Evolutionary conservation across 495 filamentous ascomycete species (phyloP), one percentile per base, ranked within the genome.

Genomic region (Tetracladium setigerum): DNA sequence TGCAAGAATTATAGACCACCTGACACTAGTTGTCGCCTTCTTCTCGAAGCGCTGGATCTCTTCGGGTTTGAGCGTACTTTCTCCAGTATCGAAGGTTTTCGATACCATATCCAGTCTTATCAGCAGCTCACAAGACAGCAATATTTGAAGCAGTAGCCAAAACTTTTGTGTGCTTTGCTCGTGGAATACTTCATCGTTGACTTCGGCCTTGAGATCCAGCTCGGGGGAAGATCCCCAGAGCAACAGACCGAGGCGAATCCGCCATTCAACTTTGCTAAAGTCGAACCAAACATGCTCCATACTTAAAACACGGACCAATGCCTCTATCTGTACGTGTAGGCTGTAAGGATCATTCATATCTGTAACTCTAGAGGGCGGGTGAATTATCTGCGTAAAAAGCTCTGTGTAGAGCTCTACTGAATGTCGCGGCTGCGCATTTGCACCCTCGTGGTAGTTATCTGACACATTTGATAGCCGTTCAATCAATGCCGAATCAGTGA

Each of bases 1-100:
- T 30, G 84, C 86, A 30, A 88, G 72, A 14, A 89, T 65, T 27
- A 95, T 61, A 52, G 89, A 87, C 87, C 87, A 95, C 53, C 83
- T 79, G 12, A 89, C 77, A 50, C 85, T 85, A 13, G 69, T 66
- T 24, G 77, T 83, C 16, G 80, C 76, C 30, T 47, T 34, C 37
- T 60, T 43, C 16, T 84, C 78, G 41, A 88, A 86, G 10, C 72
- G 68, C 22, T 71, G 66, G 19, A 83, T 69, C 49, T 89, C 83
- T 12, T 78, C 70, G 6, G 68, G 60, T 39, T 70, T 78, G 30
- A 83, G 64, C 40, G 66, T 62, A 38, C 71, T 65, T 30, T 62
- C 36, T 48, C 71, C 59, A 49, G 69, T 56, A 62, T 77, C 67
- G 58, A 47, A 41, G 30, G 71, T 71, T 62, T 78, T 73, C 3